Evolutionary conservation across 495 filamentous ascomycete species (phyloP).

Genomic region (Letharia columbiana): DNA sequence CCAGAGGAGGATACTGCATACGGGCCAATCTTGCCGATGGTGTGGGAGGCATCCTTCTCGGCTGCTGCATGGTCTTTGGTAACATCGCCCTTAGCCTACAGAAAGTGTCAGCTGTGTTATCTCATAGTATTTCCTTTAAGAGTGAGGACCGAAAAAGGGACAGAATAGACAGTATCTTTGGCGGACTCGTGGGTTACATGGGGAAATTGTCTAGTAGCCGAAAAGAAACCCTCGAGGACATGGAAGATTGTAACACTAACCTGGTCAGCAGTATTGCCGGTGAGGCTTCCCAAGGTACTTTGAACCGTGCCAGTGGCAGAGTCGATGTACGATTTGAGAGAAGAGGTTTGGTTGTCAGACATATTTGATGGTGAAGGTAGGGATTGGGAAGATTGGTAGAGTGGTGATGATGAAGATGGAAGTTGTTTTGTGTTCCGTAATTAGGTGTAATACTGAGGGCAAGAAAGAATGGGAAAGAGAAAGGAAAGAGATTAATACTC

Average conservation of each 20-base stretch:
- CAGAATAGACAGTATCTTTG: background rate
- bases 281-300: constrained; percentile 59
- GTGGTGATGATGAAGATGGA: background rate
- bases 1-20: constrained; percentile 60
- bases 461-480: background rate
- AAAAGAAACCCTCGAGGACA: background rate
- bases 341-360: constrained; percentile 63
- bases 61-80: constrained; percentile 52
- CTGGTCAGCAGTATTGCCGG: constrained; percentile 64
- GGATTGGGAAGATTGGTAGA: background rate
- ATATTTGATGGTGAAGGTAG: constrained; percentile 31
- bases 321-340: constrained; percentile 74
- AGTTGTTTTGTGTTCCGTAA: background rate
- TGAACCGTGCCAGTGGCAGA: constrained; percentile 65
- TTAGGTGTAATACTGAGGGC: background rate
- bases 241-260: constrained; percentile 31
- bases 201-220: background rate
- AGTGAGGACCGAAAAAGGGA: background rate
- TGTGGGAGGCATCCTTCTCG: constrained; percentile 63
- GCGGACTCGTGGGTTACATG: background rate
- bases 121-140: constrained; percentile 7
- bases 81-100: constrained; percentile 42
- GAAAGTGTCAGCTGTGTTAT: background rate
- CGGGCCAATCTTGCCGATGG: constrained; percentile 61
- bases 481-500: background rate